Percentiles rank a stretch among this genome's conserved stretches.
Conservation (phyloP, 2,329 filamentous ascomycete genomes). For the Proliferodiscus dingleyae region DNA sequence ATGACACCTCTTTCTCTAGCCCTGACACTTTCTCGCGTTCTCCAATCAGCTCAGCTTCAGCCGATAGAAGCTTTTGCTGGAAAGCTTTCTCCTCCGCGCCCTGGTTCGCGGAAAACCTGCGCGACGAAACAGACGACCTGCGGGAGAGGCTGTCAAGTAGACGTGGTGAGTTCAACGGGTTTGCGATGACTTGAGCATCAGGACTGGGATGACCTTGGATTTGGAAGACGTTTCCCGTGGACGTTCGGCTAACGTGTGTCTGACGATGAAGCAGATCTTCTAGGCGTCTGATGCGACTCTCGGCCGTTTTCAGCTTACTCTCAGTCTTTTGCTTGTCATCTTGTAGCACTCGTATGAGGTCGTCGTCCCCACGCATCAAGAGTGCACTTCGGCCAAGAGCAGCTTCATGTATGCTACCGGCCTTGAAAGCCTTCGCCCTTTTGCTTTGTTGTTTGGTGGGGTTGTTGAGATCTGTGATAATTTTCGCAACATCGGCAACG, state of each 20-base stretch:
- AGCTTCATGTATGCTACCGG: conserved; percentile 91
- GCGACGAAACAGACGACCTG: conserved; percentile 55
- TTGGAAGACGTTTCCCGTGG: conserved; percentile 52
- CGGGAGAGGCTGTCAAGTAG: conserved; percentile 44
- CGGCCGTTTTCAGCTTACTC: conserved; percentile 71
- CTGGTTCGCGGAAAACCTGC: conserved; percentile 57
- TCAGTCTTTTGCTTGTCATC: conserved; percentile 76
- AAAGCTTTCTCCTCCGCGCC: conserved; percentile 55
- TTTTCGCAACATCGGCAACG: conserved; percentile 67
- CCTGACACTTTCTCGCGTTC: conserved; percentile 65
- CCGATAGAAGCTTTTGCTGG: conserved; percentile 54
- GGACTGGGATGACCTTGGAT: conserved; percentile 39
- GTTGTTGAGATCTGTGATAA: conserved; percentile 72
- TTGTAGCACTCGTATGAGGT: conserved; percentile 69
- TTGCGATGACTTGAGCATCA: conserved; percentile 45
- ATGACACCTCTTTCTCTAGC: conserved; percentile 65
- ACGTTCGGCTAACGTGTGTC: conserved; percentile 51
- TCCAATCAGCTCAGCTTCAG: conserved; percentile 73
- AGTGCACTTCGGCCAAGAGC: conserved; percentile 81
- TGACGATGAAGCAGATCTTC: conserved; percentile 91
- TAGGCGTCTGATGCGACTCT: conserved; percentile 83
- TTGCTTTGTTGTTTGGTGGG: conserved; percentile 84
- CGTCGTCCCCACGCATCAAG: conserved; percentile 80
- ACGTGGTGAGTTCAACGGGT: conserved; percentile 26
- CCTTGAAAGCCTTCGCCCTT: conserved; percentile 89